These are phyloP conservation scores for Cryptosporidium ubiquitum DNA, from an alignment of 169 alveolate species.

Conservation along the genomic window DNA sequence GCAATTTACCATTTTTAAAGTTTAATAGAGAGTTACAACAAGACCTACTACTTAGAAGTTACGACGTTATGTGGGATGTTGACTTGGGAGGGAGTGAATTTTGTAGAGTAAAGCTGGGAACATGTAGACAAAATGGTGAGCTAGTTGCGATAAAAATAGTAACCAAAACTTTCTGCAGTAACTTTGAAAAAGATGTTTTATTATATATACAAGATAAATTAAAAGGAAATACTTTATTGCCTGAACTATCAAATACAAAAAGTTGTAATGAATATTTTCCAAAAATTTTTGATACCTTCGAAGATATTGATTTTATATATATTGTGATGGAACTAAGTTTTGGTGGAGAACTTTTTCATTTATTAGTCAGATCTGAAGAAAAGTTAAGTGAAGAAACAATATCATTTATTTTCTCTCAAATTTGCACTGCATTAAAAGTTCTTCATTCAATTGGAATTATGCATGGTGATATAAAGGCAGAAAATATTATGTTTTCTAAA, in stretches of 20 bases:
- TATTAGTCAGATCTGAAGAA: constrained; percentile 76
- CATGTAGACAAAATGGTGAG: constrained; percentile 4
- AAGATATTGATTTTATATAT: constrained; percentile 73
- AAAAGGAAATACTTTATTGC: not conserved
- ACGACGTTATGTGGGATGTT: constrained; percentile 61
- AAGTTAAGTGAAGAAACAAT: constrained; percentile 64
- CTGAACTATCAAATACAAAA: not conserved
- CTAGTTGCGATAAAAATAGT: constrained; percentile 60
- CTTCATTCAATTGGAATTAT: constrained; percentile 79
- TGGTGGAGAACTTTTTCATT: constrained; percentile 81
- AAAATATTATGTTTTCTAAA: constrained; percentile 81
- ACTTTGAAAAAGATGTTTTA: constrained; percentile 30
- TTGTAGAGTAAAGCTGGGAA: constrained; percentile 52
- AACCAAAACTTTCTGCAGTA: constrained; percentile 18
- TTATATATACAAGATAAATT: constrained; percentile 22
- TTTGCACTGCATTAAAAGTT: constrained; percentile 74
- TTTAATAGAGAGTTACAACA: constrained; percentile 11
- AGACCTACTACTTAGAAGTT: constrained; percentile 12
- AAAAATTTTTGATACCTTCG: constrained; percentile 29
- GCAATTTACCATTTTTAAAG: constrained; percentile 36
- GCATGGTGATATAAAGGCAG: constrained; percentile 86
- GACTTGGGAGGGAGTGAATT: constrained; percentile 71
- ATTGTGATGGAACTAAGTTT: constrained; percentile 77
- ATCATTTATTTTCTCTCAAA: constrained; percentile 77
- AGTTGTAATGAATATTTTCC: constrained; percentile 18